These are phyloP conservation scores for Chlamydomonas incerta DNA, from an alignment of 139 green algal species.

Conservation along the genomic window DNA sequence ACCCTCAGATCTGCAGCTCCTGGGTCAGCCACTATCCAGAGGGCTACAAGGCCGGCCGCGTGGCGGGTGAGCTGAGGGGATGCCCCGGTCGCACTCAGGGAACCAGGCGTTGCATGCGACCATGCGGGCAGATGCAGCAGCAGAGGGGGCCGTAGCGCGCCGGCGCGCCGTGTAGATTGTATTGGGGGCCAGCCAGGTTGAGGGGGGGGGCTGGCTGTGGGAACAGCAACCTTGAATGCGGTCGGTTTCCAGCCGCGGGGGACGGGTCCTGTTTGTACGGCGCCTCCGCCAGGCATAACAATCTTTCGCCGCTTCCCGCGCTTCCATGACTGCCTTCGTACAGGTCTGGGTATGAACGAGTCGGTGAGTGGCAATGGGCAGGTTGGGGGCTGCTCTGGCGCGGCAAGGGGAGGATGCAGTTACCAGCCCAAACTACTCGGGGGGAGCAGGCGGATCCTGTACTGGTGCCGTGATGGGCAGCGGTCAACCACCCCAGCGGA, in stretches of 20 bases:
- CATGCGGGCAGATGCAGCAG: too few relatives aligned
- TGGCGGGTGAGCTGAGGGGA: slow-evolving; percentile 62
- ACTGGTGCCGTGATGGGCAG: not conserved
- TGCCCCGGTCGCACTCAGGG: too few relatives aligned
- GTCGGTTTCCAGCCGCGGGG: too few relatives aligned
- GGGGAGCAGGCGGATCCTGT: too few relatives aligned
- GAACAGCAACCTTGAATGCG: too few relatives aligned
- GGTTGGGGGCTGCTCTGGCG: not conserved
- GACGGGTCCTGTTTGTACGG: too few relatives aligned
- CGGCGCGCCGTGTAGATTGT: not conserved
- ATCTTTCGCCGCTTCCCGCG: too few relatives aligned
- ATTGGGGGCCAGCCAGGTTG: not conserved
- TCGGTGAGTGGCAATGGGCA: not conserved
- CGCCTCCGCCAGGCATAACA: too few relatives aligned
- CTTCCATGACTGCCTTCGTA: not conserved
- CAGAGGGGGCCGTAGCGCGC: not conserved
- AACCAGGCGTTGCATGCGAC: too few relatives aligned
- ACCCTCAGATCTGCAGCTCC: slow-evolving; percentile 48
- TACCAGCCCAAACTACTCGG: too few relatives aligned
- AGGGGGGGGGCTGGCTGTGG: not conserved
- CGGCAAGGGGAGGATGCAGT: too few relatives aligned
- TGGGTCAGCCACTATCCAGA: slow-evolving; percentile 90
- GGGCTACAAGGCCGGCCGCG: slow-evolving; percentile 78
- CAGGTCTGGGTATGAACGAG: slow-evolving; percentile 88
- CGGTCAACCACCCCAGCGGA: too few relatives aligned